Evolutionary conservation across 805 yeast species (phyloP).

Genomic region (Candida dendrica): DNA sequence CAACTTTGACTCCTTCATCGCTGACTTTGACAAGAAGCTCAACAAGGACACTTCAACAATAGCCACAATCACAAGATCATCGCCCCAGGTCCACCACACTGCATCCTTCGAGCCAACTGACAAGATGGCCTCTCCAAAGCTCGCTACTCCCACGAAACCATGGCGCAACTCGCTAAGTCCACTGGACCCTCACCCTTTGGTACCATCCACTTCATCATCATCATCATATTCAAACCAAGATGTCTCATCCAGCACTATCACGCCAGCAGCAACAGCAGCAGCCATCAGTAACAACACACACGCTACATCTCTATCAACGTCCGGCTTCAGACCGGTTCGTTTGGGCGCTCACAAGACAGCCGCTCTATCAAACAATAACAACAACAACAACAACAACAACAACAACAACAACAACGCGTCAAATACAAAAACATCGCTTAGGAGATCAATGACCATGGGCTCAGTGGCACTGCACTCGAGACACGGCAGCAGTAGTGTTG

Average conservation of each 20-base stretch:
- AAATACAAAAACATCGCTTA: slow-evolving; percentile 4
- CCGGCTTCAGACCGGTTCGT: neutral
- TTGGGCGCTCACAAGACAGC: neutral
- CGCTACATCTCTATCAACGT: no score
- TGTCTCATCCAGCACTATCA: no score
- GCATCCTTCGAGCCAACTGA: neutral
- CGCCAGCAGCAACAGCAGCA: no score
- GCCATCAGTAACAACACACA: no score
- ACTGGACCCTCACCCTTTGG: slow-evolving; percentile 15
- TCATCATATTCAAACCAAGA: neutral
- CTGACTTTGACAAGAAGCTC: slow-evolving; percentile 25
- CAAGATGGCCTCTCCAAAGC: slow-evolving; percentile 9
- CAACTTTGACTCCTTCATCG: slow-evolving; percentile 30
- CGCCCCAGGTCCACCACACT: slow-evolving; percentile 8
- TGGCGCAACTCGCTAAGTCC: slow-evolving; percentile 15
- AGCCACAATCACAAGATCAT: slow-evolving; percentile 16
- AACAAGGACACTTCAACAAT: slow-evolving; percentile 29
- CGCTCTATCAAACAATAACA: neutral
- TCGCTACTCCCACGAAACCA: slow-evolving; percentile 20
- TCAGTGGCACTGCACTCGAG: slow-evolving; percentile 16
- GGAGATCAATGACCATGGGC: slow-evolving; percentile 18
- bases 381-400: neutral
- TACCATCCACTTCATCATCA: neutral
- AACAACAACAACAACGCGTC: neutral
- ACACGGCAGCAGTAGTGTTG: slow-evolving; percentile 6